These are phyloP conservation scores for Limonium bicolor DNA, from an alignment of 148 eudicot species.

Conservation along the genomic window DNA sequence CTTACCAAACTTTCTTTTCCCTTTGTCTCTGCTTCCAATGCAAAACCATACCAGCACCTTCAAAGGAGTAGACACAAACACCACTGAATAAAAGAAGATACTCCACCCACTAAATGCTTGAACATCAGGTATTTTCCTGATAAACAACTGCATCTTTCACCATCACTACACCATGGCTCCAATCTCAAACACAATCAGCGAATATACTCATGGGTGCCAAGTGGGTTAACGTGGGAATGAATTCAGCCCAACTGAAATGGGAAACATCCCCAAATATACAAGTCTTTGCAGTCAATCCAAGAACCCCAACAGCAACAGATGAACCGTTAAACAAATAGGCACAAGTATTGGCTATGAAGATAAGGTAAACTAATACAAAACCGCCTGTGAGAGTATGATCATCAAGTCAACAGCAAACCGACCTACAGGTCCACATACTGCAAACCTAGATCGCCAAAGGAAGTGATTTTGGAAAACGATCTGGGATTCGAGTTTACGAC, in stretches of 20 bases:
- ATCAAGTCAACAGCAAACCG: slow-evolving; percentile 43
- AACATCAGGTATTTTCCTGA: slow-evolving; percentile 13
- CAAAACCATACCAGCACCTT: slow-evolving; percentile 63
- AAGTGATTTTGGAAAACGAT: slow-evolving; percentile 28
- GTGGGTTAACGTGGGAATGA: slow-evolving; percentile 52
- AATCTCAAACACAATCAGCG: slow-evolving; percentile 51
- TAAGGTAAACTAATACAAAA: slow-evolving; percentile 53
- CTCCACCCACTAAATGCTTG: slow-evolving; percentile 34
- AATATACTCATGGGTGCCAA: slow-evolving; percentile 72
- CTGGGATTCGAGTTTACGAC: slow-evolving; percentile 26
- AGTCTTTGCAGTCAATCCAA: slow-evolving; percentile 31
- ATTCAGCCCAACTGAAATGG: slow-evolving; percentile 65
- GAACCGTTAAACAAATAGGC: slow-evolving; percentile 23
- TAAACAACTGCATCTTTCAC: slow-evolving; percentile 24
- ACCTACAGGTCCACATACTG: slow-evolving; percentile 48
- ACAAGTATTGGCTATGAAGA: slow-evolving; percentile 42
- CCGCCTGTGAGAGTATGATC: slow-evolving; percentile 59
- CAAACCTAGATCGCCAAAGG: slow-evolving; percentile 65
- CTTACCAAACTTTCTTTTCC: slow-evolving; percentile 32
- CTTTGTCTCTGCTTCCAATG: slow-evolving; percentile 39
- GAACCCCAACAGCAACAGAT: slow-evolving; percentile 3
- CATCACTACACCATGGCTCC: slow-evolving; percentile 58
- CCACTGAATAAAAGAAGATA: slow-evolving; percentile 49
- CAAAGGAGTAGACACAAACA: slow-evolving; percentile 57
- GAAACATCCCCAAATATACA: slow-evolving; percentile 44